phyloP scores from a whole-genome alignment of 768 basidiomycete genomes.

The Naganishia friedmannii region DNA sequence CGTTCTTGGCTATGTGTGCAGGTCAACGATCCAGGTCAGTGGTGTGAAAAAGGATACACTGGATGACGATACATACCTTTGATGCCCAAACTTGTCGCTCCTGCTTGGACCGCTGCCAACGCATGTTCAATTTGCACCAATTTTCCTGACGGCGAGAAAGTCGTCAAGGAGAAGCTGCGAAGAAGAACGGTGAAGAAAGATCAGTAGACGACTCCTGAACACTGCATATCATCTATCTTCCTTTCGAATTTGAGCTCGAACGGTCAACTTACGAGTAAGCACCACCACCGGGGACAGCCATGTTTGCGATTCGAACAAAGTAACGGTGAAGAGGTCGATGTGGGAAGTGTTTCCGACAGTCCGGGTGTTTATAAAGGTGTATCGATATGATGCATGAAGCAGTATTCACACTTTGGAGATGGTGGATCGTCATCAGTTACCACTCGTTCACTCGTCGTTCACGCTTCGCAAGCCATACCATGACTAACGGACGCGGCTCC shows the following conservation, averaged over 20 bases:
- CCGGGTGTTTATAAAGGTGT: background rate
- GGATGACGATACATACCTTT: conserved; percentile 65
- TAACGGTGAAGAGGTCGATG: background rate
- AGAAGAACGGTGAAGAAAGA: background rate
- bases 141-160: conserved; percentile 97
- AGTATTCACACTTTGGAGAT: background rate
- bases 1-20: conserved; percentile 75
- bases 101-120: conserved; percentile 88
- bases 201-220: background rate
- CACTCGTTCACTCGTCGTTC: conserved; percentile 1
- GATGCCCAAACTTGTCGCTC: conserved; percentile 95
- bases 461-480: conserved; percentile 1
- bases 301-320: conserved; percentile 29
- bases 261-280: conserved; percentile 46
- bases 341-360: background rate
- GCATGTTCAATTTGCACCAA: conserved; percentile 99
- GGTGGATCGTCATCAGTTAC: conserved; percentile 2
- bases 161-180: conserved; percentile 91
- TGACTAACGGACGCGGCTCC: background rate
- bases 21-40: background rate
- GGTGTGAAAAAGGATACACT: background rate
- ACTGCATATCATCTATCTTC: background rate
- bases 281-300: conserved; percentile 52
- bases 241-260: background rate
- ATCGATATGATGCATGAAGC: background rate